phyloP scores from a whole-genome alignment of 768 basidiomycete genomes.

The Xerocomus potaroensis region DNA sequence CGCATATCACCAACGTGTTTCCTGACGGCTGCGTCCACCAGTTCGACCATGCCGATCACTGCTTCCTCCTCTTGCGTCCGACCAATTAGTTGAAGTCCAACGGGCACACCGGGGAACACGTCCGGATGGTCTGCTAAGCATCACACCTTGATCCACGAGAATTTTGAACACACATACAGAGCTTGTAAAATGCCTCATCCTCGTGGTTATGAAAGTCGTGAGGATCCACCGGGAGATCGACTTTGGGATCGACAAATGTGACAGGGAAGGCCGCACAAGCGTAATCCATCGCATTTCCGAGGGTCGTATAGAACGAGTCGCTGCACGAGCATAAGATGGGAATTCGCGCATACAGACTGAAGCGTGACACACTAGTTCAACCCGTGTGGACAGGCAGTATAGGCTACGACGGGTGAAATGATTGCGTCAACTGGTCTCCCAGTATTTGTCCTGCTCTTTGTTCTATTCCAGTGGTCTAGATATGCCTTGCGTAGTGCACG shows the following conservation, averaged over 20 bases:
- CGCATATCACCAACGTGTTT: slow-evolving; percentile 1
- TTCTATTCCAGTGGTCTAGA: slow-evolving; percentile 48
- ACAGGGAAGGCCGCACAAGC: slow-evolving; percentile 44
- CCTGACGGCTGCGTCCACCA: slow-evolving; percentile 38
- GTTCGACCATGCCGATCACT: slow-evolving; percentile 44
- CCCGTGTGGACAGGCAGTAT: slow-evolving; percentile 43
- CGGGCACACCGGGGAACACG: slow-evolving; percentile 41
- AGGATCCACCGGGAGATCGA: slow-evolving; percentile 34
- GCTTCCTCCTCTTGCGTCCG: slow-evolving; percentile 50
- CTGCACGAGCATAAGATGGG: slow-evolving; percentile 18
- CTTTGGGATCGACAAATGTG: slow-evolving; percentile 38
- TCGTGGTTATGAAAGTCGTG: slow-evolving; percentile 39
- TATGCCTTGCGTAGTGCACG: slow-evolving; percentile 39
- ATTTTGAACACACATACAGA: slow-evolving; percentile 34
- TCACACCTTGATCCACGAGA: not conserved
- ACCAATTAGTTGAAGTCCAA: slow-evolving; percentile 47
- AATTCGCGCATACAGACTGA: not conserved
- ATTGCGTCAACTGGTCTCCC: slow-evolving; percentile 51
- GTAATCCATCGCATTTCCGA: slow-evolving; percentile 48
- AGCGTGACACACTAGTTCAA: slow-evolving; percentile 33
- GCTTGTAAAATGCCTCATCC: slow-evolving; percentile 42
- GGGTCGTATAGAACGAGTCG: slow-evolving; percentile 41
- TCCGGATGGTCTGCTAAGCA: slow-evolving; percentile 39
- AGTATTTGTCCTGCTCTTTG: slow-evolving; percentile 39
- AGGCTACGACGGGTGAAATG: slow-evolving; percentile 42